phyloP scores from a whole-genome alignment of 768 basidiomycete species.

The Lactarius trivialis region DNA sequence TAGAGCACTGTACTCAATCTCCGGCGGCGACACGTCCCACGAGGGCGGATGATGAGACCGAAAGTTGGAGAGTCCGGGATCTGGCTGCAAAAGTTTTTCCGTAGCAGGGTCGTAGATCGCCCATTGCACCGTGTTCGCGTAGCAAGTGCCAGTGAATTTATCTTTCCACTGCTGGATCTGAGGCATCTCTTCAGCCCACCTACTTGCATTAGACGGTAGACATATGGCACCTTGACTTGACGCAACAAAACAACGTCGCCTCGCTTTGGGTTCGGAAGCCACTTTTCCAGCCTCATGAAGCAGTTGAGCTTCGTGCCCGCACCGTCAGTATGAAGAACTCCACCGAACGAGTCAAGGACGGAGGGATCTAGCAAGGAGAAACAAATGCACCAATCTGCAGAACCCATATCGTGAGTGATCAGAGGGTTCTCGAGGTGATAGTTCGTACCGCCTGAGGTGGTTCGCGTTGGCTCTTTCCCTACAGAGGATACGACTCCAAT shows the following conservation, averaged over 20 bases:
- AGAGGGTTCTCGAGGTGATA: not conserved
- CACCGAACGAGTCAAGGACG: conserved; percentile 30
- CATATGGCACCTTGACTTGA: conserved; percentile 39
- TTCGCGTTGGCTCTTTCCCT: conserved; percentile 19
- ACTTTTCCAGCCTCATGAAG: conserved; percentile 44
- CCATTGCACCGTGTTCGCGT: conserved; percentile 15
- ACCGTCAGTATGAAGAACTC: conserved; percentile 25
- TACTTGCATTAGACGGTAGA: not conserved
- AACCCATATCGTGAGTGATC: not conserved
- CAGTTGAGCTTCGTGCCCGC: conserved; percentile 34
- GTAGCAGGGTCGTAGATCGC: conserved; percentile 9
- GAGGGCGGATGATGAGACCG: not conserved
- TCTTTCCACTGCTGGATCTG: conserved; percentile 9
- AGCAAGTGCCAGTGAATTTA: conserved; percentile 13
- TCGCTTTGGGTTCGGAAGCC: conserved; percentile 43
- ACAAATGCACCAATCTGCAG: conserved; percentile 41
- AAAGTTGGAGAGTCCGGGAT: not conserved
- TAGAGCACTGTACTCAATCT: conserved; percentile 14
- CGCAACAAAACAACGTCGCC: conserved; percentile 49
- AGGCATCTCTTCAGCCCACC: conserved; percentile 1
- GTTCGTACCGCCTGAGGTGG: conserved; percentile 28
- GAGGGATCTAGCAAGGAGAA: conserved; percentile 50
- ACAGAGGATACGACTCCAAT: conserved; percentile 30
- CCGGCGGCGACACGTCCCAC: conserved; percentile 1
- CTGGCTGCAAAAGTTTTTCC: conserved; percentile 6